phyloP scores from a whole-genome alignment of 2,329 filamentous ascomycete species.

The Scedosporium boydii region DNA sequence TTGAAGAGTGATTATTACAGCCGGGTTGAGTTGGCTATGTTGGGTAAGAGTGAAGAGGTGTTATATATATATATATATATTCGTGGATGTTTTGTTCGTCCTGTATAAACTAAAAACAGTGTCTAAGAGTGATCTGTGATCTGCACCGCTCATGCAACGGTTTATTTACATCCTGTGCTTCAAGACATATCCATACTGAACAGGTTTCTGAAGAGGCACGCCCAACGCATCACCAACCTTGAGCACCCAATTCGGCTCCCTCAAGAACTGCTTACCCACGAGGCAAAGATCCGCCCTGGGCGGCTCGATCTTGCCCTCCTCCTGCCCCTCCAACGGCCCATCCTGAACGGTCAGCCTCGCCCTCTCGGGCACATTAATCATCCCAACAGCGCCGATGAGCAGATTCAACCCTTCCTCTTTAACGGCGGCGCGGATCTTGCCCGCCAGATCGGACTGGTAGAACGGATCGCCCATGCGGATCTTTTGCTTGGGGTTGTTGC shows the following conservation, averaged over 20 bases:
- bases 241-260: constrained; percentile 72
- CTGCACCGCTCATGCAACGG: not conserved
- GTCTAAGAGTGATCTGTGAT: not conserved
- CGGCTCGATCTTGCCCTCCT: constrained; percentile 26
- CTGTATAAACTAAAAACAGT: not conserved
- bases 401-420: constrained; percentile 37
- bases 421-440: constrained; percentile 59
- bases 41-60: no score
- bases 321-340: constrained; percentile 30
- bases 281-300: constrained; percentile 57
- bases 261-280: constrained; percentile 66
- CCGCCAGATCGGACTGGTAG: constrained; percentile 68
- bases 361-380: constrained; percentile 59
- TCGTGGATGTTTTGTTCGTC: no score
- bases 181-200: constrained; percentile 44
- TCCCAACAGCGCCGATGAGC: constrained; percentile 64
- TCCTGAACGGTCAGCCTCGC: constrained; percentile 50
- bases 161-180: not conserved
- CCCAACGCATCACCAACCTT: constrained; percentile 62
- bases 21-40: no score
- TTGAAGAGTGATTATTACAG: no score
- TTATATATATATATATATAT: no score
- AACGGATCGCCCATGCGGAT: constrained; percentile 51
- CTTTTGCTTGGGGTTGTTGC: constrained; percentile 53
- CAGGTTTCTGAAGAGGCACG: constrained; percentile 61